A percentile compares a stretch with the other conserved stretches of the same genome.
These are phyloP conservation scores for Herpetomonas samuelpessoai DNA, from an alignment of 208 protist genomes.

Conservation along the genomic window DNA sequence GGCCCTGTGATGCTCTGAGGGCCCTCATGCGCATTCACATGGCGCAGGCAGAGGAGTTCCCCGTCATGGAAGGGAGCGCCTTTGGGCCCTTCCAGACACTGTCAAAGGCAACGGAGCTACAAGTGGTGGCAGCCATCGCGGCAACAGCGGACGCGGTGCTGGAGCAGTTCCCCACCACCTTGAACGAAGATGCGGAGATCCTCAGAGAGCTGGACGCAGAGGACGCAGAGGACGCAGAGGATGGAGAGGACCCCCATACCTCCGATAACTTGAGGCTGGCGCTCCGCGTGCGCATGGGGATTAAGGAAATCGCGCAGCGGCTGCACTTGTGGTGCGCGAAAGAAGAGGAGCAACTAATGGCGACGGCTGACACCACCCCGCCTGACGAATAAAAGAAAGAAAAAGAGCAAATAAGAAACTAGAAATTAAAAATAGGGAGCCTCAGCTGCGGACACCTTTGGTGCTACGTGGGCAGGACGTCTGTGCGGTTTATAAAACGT, in stretches of 20 bases:
- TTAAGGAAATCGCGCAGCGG: conserved; percentile 70
- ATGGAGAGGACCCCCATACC: conserved; percentile 12
- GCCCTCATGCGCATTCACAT: conserved; percentile 76
- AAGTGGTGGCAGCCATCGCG: conserved; percentile 41
- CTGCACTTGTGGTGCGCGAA: conserved; percentile 48
- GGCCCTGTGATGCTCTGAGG: conserved; percentile 56
- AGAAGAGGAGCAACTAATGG: neutral
- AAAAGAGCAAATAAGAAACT: too few species aligned
- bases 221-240: conserved; percentile 12
- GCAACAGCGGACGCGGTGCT: conserved; percentile 52
- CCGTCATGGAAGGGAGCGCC: conserved; percentile 35
- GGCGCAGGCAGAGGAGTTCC: conserved; percentile 72
- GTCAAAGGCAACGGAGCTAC: conserved; percentile 48
- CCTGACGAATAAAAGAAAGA: neutral
- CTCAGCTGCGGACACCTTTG: too few species aligned
- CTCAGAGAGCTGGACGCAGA: conserved; percentile 21
- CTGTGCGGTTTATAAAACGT: too few species aligned
- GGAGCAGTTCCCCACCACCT: conserved; percentile 51
- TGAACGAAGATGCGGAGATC: conserved; percentile 58
- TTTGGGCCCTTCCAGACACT: conserved; percentile 53
- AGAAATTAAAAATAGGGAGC: too few species aligned
- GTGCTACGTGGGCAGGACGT: too few species aligned
- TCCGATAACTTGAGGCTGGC: conserved; percentile 41
- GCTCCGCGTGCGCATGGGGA: conserved; percentile 57
- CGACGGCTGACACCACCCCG: too few species aligned